phyloP scores from a whole-genome alignment of 2,329 filamentous ascomycete genomes.

The Byssothecium circinans region DNA sequence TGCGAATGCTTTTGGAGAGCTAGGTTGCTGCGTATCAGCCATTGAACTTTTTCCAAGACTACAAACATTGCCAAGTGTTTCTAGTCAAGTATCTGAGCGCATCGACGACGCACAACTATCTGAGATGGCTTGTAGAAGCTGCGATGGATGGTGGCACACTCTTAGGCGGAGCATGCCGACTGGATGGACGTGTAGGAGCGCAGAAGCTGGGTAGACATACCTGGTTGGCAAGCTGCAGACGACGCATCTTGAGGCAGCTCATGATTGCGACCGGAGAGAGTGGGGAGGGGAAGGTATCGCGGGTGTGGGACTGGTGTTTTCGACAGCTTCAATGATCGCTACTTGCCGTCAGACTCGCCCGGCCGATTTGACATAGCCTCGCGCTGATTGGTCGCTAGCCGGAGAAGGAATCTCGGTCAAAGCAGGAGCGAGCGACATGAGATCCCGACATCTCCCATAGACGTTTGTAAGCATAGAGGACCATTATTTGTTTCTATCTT shows the following conservation, averaged over 20 bases:
- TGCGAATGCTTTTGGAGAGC: constrained; percentile 66
- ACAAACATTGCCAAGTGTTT: not conserved
- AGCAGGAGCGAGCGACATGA: constrained; percentile 18
- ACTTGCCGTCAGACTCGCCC: constrained; percentile 10
- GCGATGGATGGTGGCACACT: constrained; percentile 17
- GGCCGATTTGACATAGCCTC: constrained; percentile 12
- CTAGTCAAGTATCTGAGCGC: not conserved
- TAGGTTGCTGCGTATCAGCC: constrained; percentile 45
- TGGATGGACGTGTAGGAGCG: constrained; percentile 14
- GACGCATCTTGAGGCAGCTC: constrained; percentile 45
- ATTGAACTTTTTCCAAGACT: constrained; percentile 19
- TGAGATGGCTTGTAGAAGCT: not conserved
- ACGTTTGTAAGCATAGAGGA: too few species aligned
- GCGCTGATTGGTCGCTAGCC: constrained; percentile 26
- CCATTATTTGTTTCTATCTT: too few species aligned
- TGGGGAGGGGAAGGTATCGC: constrained; percentile 25
- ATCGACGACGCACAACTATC: constrained; percentile 3
- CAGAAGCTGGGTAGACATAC: constrained; percentile 20
- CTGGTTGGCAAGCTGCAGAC: constrained; percentile 43
- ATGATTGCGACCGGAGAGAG: constrained; percentile 35
- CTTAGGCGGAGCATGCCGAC: constrained; percentile 30
- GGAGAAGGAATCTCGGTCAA: constrained; percentile 28
- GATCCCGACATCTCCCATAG: constrained; percentile 31
- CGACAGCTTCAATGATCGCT: constrained; percentile 26
- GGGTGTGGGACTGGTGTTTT: constrained; percentile 24